phyloP scores from a whole-genome alignment of 164 flowering plant species.

The Protea cynaroides region DNA sequence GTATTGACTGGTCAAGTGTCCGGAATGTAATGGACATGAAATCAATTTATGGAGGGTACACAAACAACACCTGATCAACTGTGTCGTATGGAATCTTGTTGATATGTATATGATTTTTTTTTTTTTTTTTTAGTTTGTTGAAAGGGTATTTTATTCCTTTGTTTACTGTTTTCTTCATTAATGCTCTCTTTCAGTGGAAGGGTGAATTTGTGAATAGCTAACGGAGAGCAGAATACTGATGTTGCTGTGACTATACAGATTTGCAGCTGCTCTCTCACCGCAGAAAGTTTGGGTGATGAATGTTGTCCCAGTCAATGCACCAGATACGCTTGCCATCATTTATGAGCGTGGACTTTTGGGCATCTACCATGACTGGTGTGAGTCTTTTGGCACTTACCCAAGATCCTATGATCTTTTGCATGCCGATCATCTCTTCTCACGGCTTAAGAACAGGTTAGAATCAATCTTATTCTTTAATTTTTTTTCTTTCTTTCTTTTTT shows the following conservation, averaged over 20 bases:
- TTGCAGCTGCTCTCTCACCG: conserved; percentile 77
- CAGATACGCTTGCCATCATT: conserved; percentile 83
- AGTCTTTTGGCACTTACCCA: conserved; percentile 86
- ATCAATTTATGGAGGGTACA: conserved; percentile 91
- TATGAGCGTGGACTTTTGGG: conserved; percentile 90
- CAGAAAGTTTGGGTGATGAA: conserved; percentile 94
- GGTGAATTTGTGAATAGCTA: neutral
- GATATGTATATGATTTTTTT: neutral
- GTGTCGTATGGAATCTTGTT: neutral
- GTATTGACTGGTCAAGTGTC: conserved; percentile 78
- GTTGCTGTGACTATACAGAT: conserved; percentile 35
- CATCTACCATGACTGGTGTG: conserved; percentile 95
- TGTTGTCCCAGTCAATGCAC: conserved; percentile 82
- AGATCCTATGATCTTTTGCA: conserved; percentile 92
- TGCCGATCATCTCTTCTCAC: conserved; percentile 90
- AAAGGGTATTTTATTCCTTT: neutral
- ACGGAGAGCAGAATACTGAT: neutral
- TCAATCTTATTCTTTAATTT: neutral
- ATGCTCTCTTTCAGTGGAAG: neutral
- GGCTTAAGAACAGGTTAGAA: conserved; percentile 75
- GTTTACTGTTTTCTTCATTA: neutral
- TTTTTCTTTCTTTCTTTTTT: neutral
- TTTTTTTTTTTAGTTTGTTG: neutral
- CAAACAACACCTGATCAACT: neutral
- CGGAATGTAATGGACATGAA: conserved; percentile 88